These are phyloP conservation scores for Hyphopichia fennica DNA, from an alignment of 1,139 yeast species.

Conservation along the genomic window DNA sequence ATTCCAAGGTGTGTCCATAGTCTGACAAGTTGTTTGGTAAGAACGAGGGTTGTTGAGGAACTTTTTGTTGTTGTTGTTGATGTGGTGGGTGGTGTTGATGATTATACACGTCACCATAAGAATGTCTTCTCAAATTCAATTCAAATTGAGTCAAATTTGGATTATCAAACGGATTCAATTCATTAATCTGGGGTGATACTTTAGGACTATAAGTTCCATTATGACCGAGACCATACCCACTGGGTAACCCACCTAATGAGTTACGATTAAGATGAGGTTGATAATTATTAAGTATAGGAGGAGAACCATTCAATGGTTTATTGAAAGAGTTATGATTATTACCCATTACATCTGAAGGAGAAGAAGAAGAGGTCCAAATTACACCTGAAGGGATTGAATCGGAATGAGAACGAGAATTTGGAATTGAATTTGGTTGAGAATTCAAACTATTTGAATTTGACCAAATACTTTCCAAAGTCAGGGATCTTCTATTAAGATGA, in stretches of 20 bases:
- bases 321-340: no score
- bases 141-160: slow-evolving; percentile 10
- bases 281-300: no score
- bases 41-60: slow-evolving; percentile 2
- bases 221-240: no score
- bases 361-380: no score
- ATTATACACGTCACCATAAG: slow-evolving; percentile 22
- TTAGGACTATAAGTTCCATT: slow-evolving; percentile 6
- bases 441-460: neutral
- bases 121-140: slow-evolving; percentile 23
- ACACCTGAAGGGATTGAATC: no score
- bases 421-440: neutral
- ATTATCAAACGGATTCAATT: slow-evolving; percentile 6
- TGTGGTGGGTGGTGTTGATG: neutral
- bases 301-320: no score
- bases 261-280: no score
- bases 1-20: slow-evolving; percentile 13
- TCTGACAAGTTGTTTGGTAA: neutral
- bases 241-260: neutral
- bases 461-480: slow-evolving; percentile 8
- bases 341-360: no score
- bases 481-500: slow-evolving; percentile 1
- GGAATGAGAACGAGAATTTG: neutral
- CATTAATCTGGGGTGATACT: slow-evolving; percentile 8
- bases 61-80: slow-evolving; percentile 2